Evolutionary conservation across 1,284 basidiomycete species (phyloP), one percentile per base, ranked within the genome.

Genomic region (Pisolithus thermaeus): DNA sequence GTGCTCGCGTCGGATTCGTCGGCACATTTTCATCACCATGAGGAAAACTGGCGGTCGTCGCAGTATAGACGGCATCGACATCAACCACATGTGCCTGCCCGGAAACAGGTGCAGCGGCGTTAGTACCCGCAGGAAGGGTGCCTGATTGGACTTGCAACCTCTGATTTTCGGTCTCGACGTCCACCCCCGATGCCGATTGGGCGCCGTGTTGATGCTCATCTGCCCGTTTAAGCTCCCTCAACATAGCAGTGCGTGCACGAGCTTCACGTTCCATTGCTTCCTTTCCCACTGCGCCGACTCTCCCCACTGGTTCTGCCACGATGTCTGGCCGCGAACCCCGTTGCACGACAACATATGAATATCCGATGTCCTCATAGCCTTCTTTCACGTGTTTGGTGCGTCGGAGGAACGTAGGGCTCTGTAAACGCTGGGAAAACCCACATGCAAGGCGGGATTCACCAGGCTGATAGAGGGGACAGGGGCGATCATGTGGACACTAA

Each of bases 291-390:
- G 76, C 77, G 53, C 90, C 90, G 22, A 86, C 58, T 43, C 90
- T 79, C 49, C 90, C 90, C 43, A 81, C 69, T 0, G 49, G 49
- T 18, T 36, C 59, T 57, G 27, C 67, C 41, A 56, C 62, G 50
- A 14, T 67, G 56, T 55, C 64, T 47, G 84, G 94, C 49, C 95
- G 77, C 23, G 71, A 56, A 1, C 95, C 96, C 38, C 92, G 79
- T 30, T 84, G 83, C 49, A 99, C 79, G 27, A 95, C 87, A 38
- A 98, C 83, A 65, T 99, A 99, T 18, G 92, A 92, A 65, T 94
- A 97, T 28, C 81, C 83, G 36, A 84, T 80, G 58, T 93, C 87
- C 69, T 96, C 92, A 60, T 96, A 90, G 2, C 90, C 91, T 36
- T 79, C 69, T 30, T 80, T 80, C 14, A 86, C 84, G 66, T 95